Conservation (phyloP, 352 stramenopile genomes). For the Globisporangium irregulare region DNA sequence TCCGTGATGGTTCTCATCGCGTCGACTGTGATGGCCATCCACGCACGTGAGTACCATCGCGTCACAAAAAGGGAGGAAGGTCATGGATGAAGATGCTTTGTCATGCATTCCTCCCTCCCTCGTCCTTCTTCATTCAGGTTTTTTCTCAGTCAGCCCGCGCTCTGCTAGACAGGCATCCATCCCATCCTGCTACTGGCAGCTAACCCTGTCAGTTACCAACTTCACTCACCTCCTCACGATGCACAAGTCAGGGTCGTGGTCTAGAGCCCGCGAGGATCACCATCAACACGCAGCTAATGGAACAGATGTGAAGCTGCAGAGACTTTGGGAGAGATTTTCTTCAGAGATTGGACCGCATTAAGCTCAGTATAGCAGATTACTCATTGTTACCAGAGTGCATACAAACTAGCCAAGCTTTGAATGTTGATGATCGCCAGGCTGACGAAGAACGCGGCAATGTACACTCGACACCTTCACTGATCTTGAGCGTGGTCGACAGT, state of each 20-base stretch:
- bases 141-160: too few species aligned
- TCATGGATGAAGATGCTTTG: too few species aligned
- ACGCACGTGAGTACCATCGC: background rate
- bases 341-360: too few species aligned
- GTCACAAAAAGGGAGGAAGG: background rate
- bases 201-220: background rate
- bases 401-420: background rate
- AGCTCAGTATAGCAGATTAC: too few species aligned
- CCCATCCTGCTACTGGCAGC: background rate
- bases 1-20: background rate
- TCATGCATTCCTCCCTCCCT: too few species aligned
- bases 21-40: too few species aligned
- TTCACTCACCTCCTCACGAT: background rate
- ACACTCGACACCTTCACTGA: background rate
- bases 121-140: too few species aligned
- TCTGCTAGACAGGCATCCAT: background rate
- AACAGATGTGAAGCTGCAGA: background rate
- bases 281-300: background rate
- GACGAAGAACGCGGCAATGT: background rate
- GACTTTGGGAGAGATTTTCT: too few species aligned
- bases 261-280: background rate
- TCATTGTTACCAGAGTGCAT: background rate
- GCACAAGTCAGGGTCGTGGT: background rate
- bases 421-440: background rate
- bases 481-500: background rate